Base-by-base conservation (phyloP, 768 basidiomycete species). In the Lyophyllum semitale region DNA sequence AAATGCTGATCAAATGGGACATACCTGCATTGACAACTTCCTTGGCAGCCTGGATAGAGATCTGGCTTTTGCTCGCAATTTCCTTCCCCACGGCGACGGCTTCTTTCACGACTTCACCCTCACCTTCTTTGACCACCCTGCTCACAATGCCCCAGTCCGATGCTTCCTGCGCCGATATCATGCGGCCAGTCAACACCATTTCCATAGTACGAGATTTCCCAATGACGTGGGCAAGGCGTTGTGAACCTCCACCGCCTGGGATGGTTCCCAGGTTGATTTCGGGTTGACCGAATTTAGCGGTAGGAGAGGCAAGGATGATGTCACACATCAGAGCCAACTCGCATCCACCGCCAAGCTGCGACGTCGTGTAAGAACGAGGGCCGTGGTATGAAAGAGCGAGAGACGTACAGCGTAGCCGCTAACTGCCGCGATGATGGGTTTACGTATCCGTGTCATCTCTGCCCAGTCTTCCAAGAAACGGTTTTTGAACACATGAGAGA, bases 191-290 rank as follows among this genome's bases (percentile, higher is more conserved):
- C 44, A 98, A 79, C 41, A 92, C 83, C 71, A 98, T 75, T 68
- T 98, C 96, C 96, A 98, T 98, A 15, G 95, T 82, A 59, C 91
- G 84, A 8, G 93, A 92, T 73, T 97, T 98, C 41, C 96, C 96
- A 59, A 98, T 82, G 9, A 88, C 80, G 58, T 79, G 84, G 13
- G 91, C 84, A 51, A 98, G 84, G 40, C 95, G 89, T 66, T 98
- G 95, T 1, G 94, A 93, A 4, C 95, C 95, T 27, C 95, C 96
- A 8, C 89, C 93, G 3, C 95, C 95, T 15, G 95, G 95, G 66
- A 98, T 97, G 57, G 93, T 87, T 50, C 95, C 96, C 27, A 98
- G 81, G 66, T 91, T 95, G 71, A 99, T 94, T 70, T 98, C 96
- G 17, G 96, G 96, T 68, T 97, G 96, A 17, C 94, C 94, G 62